Percentiles rank a stretch among this genome's conserved stretches.
These are phyloP conservation scores for Fraxinus quadrangulata DNA, from an alignment of 257 asterid genomes.

Conservation along the genomic window DNA sequence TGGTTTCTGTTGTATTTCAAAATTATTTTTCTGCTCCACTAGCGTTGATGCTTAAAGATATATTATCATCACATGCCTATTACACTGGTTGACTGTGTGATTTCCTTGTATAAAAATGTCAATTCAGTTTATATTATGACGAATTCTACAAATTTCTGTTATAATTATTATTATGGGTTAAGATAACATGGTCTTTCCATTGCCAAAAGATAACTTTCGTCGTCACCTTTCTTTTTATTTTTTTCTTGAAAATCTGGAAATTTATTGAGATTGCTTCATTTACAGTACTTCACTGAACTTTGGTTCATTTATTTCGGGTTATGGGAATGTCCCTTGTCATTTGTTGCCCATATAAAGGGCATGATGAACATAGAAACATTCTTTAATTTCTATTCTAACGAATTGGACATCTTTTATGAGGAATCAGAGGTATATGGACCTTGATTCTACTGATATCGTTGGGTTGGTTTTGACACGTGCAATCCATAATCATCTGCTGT, in stretches of 20 bases:
- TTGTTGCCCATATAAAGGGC: background rate
- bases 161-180: background rate
- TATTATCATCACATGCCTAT: background rate
- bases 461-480: conserved; percentile 7
- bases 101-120: background rate
- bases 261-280: background rate
- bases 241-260: no score
- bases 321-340: background rate
- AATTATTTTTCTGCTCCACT: background rate
- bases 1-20: background rate
- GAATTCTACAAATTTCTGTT: background rate
- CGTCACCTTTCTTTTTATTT: background rate
- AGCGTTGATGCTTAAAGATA: background rate
- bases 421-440: background rate
- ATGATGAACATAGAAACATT: background rate
- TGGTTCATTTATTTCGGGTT: background rate
- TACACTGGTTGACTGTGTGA: background rate
- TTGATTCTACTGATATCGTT: conserved; percentile 18
- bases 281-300: background rate
- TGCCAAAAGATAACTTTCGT: background rate
- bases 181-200: background rate
- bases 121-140: background rate
- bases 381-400: background rate
- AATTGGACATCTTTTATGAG: background rate
- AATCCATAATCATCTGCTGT: background rate